Conservation (phyloP, 768 basidiomycete species). For the Tulasnella sp. region DNA sequence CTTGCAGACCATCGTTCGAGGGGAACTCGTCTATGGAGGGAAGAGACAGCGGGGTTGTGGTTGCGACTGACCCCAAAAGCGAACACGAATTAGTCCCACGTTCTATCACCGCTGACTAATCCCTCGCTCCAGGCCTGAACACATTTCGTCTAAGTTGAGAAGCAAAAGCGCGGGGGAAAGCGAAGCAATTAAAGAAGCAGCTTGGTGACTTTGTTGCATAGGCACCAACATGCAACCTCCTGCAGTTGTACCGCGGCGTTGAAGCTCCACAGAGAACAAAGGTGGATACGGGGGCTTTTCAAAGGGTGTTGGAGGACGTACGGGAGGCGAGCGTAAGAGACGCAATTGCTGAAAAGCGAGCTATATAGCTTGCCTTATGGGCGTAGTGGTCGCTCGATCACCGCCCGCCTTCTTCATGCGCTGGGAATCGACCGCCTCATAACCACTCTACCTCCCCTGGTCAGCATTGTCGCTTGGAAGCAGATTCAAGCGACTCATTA, state of each 20-base stretch:
- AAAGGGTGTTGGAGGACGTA: background rate
- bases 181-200: background rate
- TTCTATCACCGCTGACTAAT: background rate
- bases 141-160: background rate
- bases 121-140: background rate
- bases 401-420: background rate
- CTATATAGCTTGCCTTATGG: background rate
- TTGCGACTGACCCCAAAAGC: background rate
- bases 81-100: background rate
- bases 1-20: slow-evolving; percentile 68
- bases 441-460: background rate
- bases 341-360: background rate
- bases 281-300: background rate
- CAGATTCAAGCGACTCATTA: background rate
- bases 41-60: slow-evolving; percentile 1
- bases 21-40: background rate
- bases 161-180: background rate
- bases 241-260: background rate
- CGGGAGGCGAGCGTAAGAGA: background rate
- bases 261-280: background rate
- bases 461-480: background rate
- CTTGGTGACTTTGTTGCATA: no score
- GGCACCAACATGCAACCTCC: no score
- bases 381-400: background rate
- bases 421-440: background rate